Evolutionary conservation across 176 grass and related monocot species (phyloP).

Genomic region (Aegilops sharonensis): DNA sequence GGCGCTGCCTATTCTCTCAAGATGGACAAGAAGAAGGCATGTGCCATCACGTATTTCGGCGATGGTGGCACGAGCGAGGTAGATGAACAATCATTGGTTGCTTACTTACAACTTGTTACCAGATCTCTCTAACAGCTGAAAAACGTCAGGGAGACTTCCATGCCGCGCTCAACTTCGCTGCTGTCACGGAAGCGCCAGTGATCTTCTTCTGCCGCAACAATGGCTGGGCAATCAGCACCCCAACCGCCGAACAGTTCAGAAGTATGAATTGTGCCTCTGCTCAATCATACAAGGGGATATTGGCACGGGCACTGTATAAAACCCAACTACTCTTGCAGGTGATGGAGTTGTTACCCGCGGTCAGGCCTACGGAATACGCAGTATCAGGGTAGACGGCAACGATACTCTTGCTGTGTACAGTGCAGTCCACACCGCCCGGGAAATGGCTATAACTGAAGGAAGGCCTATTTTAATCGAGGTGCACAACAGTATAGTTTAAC

Average conservation of each 20-base stretch:
- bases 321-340: conserved; percentile 52
- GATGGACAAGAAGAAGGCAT: conserved; percentile 88
- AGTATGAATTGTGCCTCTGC: conserved; percentile 41
- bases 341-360: conserved; percentile 79
- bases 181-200: conserved; percentile 77
- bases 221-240: conserved; percentile 99
- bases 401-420: conserved; percentile 94
- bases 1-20: conserved; percentile 97
- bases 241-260: conserved; percentile 85
- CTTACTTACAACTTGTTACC: not conserved
- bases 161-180: conserved; percentile 88
- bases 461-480: conserved; percentile 96
- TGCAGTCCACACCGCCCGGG: conserved; percentile 73
- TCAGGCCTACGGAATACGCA: conserved; percentile 88
- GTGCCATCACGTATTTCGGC: conserved; percentile 78
- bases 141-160: conserved; percentile 85
- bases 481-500: not conserved
- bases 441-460: conserved; percentile 82
- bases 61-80: conserved; percentile 96
- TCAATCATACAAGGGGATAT: not conserved
- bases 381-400: conserved; percentile 88
- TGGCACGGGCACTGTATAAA: not conserved
- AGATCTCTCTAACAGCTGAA: conserved; percentile 29
- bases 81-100: conserved; percentile 3
- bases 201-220: conserved; percentile 99